Conservation (phyloP, 2,329 filamentous ascomycete species). For the Epichloe glyceriae region DNA sequence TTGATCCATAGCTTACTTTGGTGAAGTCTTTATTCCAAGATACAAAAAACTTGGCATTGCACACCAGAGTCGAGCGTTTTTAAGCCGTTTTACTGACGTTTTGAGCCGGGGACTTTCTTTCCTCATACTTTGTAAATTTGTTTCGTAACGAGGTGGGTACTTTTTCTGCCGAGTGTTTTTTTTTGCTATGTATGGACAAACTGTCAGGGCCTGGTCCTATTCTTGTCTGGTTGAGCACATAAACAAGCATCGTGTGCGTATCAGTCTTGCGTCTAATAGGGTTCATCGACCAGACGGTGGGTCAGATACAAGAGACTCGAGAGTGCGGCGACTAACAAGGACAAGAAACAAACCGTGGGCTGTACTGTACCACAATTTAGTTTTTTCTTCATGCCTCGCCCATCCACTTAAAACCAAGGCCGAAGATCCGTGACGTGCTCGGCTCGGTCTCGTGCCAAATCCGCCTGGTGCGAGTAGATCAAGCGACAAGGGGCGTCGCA, state of each 20-base stretch:
- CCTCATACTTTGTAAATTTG: not conserved
- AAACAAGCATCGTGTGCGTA: not conserved
- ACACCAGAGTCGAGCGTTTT: not conserved
- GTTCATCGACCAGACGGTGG: not conserved
- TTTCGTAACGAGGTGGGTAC: not conserved
- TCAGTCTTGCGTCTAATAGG: not conserved
- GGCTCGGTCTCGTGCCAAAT: not conserved
- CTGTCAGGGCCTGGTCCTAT: not conserved
- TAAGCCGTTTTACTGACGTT: not conserved
- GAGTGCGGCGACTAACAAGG: too few relatives aligned
- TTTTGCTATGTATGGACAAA: not conserved
- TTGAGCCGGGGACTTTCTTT: not conserved
- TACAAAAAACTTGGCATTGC: not conserved
- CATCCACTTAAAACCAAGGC: not conserved
- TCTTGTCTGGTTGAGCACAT: not conserved
- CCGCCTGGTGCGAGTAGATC: too few relatives aligned
- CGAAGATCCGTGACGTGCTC: not conserved
- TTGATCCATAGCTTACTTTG: not conserved
- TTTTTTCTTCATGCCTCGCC: not conserved
- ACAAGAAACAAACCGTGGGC: not conserved
- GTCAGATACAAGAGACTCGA: not conserved
- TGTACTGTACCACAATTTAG: too few relatives aligned
- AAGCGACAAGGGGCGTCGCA: too few relatives aligned
- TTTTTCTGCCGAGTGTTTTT: not conserved
- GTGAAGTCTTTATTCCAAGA: too few relatives aligned